Percentiles rank a stretch among this genome's conserved stretches.
phyloP scores from a whole-genome alignment of 139 green algal genomes.

The Dunaliella primolecta region DNA sequence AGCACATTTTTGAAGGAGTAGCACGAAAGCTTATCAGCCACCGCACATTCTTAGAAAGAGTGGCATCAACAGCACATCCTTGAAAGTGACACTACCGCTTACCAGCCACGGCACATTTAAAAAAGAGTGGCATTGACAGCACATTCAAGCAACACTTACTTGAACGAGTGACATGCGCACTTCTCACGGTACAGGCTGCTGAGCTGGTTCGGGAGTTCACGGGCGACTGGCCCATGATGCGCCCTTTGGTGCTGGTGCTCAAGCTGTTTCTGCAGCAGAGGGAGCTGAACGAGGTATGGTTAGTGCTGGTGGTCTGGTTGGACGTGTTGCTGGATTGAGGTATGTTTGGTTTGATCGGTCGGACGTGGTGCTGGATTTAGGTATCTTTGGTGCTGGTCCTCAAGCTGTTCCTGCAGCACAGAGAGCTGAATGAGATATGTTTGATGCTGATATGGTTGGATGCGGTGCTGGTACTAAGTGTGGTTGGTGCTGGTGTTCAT shows the following conservation, averaged over 20 bases:
- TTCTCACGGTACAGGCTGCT: conserved; percentile 42
- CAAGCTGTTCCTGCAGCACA: conserved; percentile 47
- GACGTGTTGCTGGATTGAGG: too few relatives aligned
- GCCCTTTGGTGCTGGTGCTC: conserved; percentile 77
- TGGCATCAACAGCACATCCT: too few relatives aligned
- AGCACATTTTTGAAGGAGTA: too few relatives aligned
- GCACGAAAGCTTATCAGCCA: too few relatives aligned
- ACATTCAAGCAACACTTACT: too few relatives aligned
- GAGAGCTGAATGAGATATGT: conserved; percentile 85
- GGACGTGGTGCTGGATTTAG: too few relatives aligned
- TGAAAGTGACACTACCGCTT: too few relatives aligned
- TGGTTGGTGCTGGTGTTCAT: neutral
- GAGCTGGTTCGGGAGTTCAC: conserved; percentile 63
- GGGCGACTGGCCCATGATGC: conserved; percentile 68
- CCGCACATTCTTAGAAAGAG: too few relatives aligned
- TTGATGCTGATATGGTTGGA: neutral
- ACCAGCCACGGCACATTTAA: too few relatives aligned
- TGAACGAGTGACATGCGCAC: too few relatives aligned
- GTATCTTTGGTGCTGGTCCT: neutral
- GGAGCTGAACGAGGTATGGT: conserved; percentile 82
- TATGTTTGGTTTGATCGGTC: too few relatives aligned
- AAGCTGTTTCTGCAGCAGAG: conserved; percentile 94
- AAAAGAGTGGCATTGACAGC: too few relatives aligned
- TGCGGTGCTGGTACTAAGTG: neutral
- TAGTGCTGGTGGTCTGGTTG: neutral